Evolutionary conservation across 176 grass and related monocot genomes (phyloP).

Genomic region (Aechmea fasciata): DNA sequence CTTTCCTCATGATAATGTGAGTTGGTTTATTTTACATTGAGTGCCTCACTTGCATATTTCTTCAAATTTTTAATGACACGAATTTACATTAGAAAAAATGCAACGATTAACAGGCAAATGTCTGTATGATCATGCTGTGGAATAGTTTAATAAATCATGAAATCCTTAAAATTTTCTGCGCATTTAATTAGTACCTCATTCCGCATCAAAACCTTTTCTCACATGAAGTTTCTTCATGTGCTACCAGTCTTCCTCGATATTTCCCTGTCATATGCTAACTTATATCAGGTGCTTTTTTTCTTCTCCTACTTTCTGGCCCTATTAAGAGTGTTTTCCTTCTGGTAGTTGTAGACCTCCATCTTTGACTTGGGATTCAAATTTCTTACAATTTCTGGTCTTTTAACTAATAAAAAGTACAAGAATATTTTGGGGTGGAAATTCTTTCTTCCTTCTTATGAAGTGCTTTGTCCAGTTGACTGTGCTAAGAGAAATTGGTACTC

Average conservation of each 20-base stretch:
- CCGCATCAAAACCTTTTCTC: no score
- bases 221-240: background rate
- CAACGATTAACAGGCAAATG: no score
- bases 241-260: background rate
- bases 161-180: no score
- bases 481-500: conserved; percentile 56
- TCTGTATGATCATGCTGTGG: no score
- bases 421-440: background rate
- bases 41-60: background rate
- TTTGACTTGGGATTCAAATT: no score
- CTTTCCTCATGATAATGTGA: conserved; percentile 47
- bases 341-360: no score
- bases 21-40: background rate
- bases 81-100: no score
- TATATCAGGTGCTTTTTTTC: background rate
- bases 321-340: no score
- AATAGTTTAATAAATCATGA: no score
- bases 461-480: conserved; percentile 57
- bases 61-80: no score
- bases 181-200: no score
- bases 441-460: conserved; percentile 3
- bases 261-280: background rate
- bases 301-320: no score
- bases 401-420: background rate
- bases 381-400: background rate